Evolutionary conservation across 1,139 yeast species (phyloP), one percentile per base, ranked within the genome.

Genomic region (Lodderomyces pseudojiufengensis): DNA sequence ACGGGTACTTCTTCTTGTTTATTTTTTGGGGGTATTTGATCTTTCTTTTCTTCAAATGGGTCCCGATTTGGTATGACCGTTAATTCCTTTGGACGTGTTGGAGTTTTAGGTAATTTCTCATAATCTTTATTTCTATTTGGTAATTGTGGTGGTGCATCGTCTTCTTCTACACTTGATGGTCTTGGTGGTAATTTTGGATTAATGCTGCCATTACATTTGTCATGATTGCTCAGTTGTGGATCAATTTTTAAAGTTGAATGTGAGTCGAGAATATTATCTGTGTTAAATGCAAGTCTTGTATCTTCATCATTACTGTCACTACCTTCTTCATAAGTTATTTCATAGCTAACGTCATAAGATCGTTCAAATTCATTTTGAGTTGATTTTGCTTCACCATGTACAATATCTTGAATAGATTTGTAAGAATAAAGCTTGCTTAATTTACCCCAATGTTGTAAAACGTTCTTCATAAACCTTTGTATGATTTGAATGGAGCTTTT

Each of bases 401-500:
- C 49, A 3, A 55, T 47, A 10, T 57, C 60, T 11, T 50, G 48
- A 24, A 63, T 52, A 2, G 42, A 32, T 14, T 28, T 47, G 14
- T 45, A 34, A n/a, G 38, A 35, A 27, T 48, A 50, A 9, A 40
- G 31, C 8, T 43, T 44, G 3, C 43, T 30, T 9, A 63, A 42
- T 3, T 41, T 27, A 3, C 37, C 39, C 77, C 81, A 78, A 42
- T 67, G 55, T 25, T 65, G 71, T 27, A 78, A 46, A 4, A 76
- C 45, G 43, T 76, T 76, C 41, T 65, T 72, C 29, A 78, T 57
- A 40, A 70, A 76, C 36, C 80, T 57, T 31, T 65, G 67, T 2
- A 78, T 73, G 13, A 77, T 63, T n/a, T 69, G 60, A 13, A 76
- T 50, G 38, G 65, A 59, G 40, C 72, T 74, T 31, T 68, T 67